Evolutionary conservation across 169 alveolate genomes (phyloP).

Genomic region (Eimeria falciformis): DNA sequence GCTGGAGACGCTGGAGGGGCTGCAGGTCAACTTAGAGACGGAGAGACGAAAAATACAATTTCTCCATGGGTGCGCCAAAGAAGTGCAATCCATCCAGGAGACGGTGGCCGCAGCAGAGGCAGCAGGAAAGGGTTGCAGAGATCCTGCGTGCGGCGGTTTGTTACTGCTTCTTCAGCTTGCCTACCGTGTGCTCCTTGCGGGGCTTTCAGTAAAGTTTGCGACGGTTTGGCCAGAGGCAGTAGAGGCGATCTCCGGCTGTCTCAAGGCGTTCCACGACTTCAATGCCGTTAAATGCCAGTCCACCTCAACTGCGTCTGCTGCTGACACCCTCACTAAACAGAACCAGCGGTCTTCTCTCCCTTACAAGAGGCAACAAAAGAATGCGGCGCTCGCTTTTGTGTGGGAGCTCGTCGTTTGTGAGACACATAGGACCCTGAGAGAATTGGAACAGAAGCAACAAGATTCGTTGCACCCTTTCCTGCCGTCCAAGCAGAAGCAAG

Average conservation of each 20-base stretch:
- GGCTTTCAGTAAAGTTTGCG: conserved; percentile 61
- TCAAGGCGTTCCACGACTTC: conserved; percentile 26
- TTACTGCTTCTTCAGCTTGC: conserved; percentile 46
- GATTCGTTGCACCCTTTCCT: background rate
- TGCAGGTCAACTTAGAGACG: conserved; percentile 38
- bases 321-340: no score
- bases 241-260: background rate
- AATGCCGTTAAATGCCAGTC: conserved; percentile 10
- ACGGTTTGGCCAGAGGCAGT: conserved; percentile 63
- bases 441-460: conserved; percentile 19
- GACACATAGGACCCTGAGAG: conserved; percentile 42
- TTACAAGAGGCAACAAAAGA: conserved; percentile 27
- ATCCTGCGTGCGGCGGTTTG: conserved; percentile 15
- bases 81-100: conserved; percentile 21
- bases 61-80: conserved; percentile 40
- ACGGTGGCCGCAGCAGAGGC: background rate
- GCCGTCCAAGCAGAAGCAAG: background rate
- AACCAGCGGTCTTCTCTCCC: background rate
- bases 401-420: conserved; percentile 56
- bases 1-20: conserved; percentile 38
- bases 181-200: conserved; percentile 66
- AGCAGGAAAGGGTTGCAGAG: background rate
- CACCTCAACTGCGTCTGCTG: background rate
- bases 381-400: conserved; percentile 27
- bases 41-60: conserved; percentile 27